A percentile compares a stretch with the other conserved stretches of the same genome.
These are phyloP conservation scores for Aegilops bicornis DNA, from an alignment of 176 grass and related monocot species.

Conservation along the genomic window DNA sequence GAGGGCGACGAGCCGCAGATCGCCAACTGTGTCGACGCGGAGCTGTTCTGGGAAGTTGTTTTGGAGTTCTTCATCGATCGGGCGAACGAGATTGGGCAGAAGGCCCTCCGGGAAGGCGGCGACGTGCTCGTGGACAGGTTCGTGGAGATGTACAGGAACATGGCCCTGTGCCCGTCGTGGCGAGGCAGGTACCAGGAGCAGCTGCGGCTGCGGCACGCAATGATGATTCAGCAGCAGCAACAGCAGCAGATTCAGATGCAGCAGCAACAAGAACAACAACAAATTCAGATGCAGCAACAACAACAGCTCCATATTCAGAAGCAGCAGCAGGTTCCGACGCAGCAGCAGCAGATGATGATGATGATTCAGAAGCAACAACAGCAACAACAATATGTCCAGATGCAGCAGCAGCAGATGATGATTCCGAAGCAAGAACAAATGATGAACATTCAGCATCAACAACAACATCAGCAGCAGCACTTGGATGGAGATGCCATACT, in stretches of 20 bases:
- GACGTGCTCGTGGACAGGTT: conserved; percentile 11
- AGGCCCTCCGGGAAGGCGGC: background rate
- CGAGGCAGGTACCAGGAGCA: background rate
- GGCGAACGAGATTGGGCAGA: background rate
- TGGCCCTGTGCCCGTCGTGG: conserved; percentile 1
- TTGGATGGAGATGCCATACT: background rate
- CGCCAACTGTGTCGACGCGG: background rate
- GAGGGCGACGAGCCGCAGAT: background rate
- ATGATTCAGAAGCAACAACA: background rate
- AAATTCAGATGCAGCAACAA: background rate
- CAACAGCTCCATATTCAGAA: too few relatives aligned
- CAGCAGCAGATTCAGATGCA: background rate
- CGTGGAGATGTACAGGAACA: conserved; percentile 52
- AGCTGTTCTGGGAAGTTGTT: background rate
- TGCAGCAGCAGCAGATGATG: background rate
- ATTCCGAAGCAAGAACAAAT: background rate
- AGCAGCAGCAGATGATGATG: background rate
- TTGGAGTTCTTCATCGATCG: conserved; percentile 7
- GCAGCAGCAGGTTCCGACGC: background rate
- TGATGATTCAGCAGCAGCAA: background rate
- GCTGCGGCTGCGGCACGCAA: background rate
- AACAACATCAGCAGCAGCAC: background rate
- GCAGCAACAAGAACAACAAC: background rate
- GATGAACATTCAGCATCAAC: background rate
- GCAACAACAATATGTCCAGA: background rate